Base-by-base conservation (phyloP, 164 flowering plant genomes). In the Paratinospora sagittata region DNA sequence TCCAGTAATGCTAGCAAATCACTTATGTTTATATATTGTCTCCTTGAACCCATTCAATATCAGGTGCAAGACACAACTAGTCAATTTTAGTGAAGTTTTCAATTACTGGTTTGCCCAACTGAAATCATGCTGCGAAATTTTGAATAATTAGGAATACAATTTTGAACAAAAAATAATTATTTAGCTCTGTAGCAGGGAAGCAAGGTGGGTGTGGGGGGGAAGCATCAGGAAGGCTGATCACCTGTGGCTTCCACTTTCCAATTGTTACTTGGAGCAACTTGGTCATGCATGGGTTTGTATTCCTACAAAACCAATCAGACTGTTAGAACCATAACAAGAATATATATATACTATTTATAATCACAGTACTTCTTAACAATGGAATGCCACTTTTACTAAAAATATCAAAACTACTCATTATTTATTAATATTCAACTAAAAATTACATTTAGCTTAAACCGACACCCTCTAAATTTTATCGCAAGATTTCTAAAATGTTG, bases 231-330 rank as follows among this genome's bases (percentile, higher is more conserved):
- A 34, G 12, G 19, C 19, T 57, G 9, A 16, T 47, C 37, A 37
- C 58, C 36, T 27, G 47, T 68, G 57, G 65, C 73, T 34, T 17
- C 61, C 39, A 13, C 68, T 5, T 67, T 74, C 78, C 84, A 78
- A 69, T 76, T 74, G 24, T 70, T 72, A 45, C 69, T 81, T 64
- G 81, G 70, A 34, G 80, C 76, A 63, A 76, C 80, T 76, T 78
- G 74, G 16, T 72, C 75, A 67, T 74, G 81, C 24, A 58, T 9
- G 45, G 80, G 76, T 34, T 63, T 26, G 60, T 78, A 81, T 57
- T 76, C 84, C 84, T 81, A 63, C 76, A 70, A 19, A 68, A 55
- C 39, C 71, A 24, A 14, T 65, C 14, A 45, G 34, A 67, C 0
- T 39, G 26, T 75, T 24, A 65, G 27, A 14, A 47, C 33, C 21